Evolutionary conservation across 345 rosid species (phyloP), one percentile per base, ranked within the genome.

Genomic region (Eucalyptus polyanthemos): DNA sequence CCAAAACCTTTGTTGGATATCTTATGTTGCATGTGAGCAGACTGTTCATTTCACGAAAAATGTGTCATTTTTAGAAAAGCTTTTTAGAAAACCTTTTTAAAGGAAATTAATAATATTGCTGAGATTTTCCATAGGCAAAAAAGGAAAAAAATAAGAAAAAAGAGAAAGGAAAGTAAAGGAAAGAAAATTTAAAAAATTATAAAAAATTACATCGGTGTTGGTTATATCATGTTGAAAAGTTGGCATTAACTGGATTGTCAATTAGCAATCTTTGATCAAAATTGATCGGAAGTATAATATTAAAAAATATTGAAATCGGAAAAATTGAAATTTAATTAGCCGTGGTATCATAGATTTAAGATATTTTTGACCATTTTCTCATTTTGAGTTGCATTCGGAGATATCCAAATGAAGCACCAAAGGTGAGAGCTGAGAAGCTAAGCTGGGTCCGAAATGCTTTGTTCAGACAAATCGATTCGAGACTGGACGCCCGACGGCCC

Each of bases 21-120:
- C 25, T 53, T 21, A 53, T 53, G 5, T 53, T 53, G 58, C 5
- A 53, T 53, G 58, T 53, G 58, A 53, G 25, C 5, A 3, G 58
- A 21, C 25, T 0, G 0, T 8, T 53, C 1, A 19, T 21, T 21
- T 53, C 22, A 53, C 1, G 2, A 53, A 21, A 53, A 21, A 53
- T 19, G 25, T 53, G 25, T 19, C 58, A 21, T 53, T 53, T 4
- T 5, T 53, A 53, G 58, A 53, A 53, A 53, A 53, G 5, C 11
- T 8, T 53, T 53, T 8, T 0, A 4, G 0, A 53, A 21, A 53
- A 19, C 58, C 24, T 0, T 53, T 53, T 53, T 2, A 0, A 53
- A 53, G 25, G 11, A 53, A 21, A 53, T 7, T 19, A 53, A 53
- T 19, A 2, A 53, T 60, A 27, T 27, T 5, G 2, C 0, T 2